Percentiles rank a stretch among this genome's conserved stretches.
Conservation (phyloP, 345 rosid species). For the Brassica rapa region DNA sequence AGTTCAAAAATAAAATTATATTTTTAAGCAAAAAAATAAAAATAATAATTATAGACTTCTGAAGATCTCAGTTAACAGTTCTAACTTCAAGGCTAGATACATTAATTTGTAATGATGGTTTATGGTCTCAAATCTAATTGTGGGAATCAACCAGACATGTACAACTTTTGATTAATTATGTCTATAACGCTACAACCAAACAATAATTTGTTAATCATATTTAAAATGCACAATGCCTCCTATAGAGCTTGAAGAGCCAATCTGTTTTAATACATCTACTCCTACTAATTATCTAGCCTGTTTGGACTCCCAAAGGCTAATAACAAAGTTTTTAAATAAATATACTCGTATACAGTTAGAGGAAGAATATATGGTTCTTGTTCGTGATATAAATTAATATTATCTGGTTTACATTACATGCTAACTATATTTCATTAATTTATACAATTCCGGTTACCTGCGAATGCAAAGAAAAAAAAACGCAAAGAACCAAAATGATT, state of each 20-base stretch:
- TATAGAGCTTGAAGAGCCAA: constrained; percentile 39
- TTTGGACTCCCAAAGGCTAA: constrained; percentile 26
- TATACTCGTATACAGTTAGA: not conserved
- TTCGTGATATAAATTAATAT: not conserved
- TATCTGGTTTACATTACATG: not conserved
- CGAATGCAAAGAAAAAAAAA: not conserved
- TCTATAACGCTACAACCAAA: constrained; percentile 16
- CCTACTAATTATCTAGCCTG: too few relatives aligned
- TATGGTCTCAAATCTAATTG: constrained; percentile 19
- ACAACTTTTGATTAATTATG: constrained; percentile 13
- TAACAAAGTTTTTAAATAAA: not conserved
- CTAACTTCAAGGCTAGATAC: constrained; percentile 5
- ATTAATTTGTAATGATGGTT: constrained; percentile 20
- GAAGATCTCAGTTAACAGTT: constrained; percentile 15
- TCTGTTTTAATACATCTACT: constrained; percentile 8
- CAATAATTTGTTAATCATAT: not conserved
- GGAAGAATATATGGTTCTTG: constrained; percentile 4
- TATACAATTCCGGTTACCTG: not conserved
- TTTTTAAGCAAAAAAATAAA: too few relatives aligned
- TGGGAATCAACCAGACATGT: constrained; percentile 38
- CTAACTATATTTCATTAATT: constrained; percentile 12
- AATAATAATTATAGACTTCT: not conserved
- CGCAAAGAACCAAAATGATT: not conserved
- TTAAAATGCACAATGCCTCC: constrained; percentile 25
- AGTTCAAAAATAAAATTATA: too few relatives aligned